These are phyloP conservation scores for Symbiodinium pilosum DNA, from an alignment of 73 alveolate genomes.

Conservation along the genomic window DNA sequence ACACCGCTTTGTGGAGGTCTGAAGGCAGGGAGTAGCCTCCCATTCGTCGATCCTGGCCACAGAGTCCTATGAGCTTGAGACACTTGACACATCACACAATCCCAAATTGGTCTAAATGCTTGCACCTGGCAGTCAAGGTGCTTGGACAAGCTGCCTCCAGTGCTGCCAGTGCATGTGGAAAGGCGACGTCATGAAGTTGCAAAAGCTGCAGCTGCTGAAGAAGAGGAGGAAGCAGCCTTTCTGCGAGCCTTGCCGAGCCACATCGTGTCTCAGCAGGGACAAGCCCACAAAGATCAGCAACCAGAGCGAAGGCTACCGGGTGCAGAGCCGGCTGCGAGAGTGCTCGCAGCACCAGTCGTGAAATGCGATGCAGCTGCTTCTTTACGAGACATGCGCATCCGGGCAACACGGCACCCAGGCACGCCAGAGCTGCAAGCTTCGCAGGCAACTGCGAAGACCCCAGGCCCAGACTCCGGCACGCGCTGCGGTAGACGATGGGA, in stretches of 20 bases:
- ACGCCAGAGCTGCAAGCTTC: constrained; percentile 64
- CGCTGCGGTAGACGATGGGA: constrained; percentile 36
- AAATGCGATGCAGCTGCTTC: constrained; percentile 46
- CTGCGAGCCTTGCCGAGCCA: constrained; percentile 60
- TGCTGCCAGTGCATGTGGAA: constrained; percentile 39
- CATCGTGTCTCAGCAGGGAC: constrained; percentile 84
- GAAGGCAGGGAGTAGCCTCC: neutral
- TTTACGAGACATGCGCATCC: constrained; percentile 51
- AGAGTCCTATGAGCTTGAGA: no score
- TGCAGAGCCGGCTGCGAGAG: constrained; percentile 34
- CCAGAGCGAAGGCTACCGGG: constrained; percentile 33
- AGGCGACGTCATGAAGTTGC: constrained; percentile 42
- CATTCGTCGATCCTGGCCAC: neutral
- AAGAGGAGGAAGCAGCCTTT: constrained; percentile 73
- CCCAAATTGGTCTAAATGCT: no score
- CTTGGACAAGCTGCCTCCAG: constrained; percentile 77
- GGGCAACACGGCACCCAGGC: neutral
- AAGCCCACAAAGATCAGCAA: constrained; percentile 53
- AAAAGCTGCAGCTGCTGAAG: constrained; percentile 66
- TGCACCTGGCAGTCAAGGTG: neutral
- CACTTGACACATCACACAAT: neutral
- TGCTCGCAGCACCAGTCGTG: constrained; percentile 63
- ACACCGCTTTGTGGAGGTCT: neutral
- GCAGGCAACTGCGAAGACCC: neutral
- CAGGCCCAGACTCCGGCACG: constrained; percentile 20